Evolutionary conservation across 139 green algal species (phyloP).

Genomic region (Coelastrella sp.): DNA sequence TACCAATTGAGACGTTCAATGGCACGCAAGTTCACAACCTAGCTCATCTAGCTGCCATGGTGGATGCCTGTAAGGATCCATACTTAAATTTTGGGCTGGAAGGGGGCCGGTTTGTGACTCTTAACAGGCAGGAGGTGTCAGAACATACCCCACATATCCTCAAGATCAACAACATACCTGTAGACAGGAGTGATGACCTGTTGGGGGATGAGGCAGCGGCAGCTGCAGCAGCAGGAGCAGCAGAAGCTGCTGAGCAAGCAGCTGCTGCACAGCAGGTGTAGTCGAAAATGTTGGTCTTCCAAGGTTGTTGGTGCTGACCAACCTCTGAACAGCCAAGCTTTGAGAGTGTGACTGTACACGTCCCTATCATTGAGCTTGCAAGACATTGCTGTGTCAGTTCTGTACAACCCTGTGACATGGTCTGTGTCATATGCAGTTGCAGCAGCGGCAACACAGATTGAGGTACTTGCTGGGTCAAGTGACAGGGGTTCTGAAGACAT

Average conservation of each 20-base stretch:
- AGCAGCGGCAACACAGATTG: no score
- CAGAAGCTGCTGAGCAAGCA: not conserved
- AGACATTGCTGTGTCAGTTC: no score
- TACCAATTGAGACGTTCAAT: constrained; percentile 67
- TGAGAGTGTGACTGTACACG: no score
- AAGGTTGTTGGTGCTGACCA: no score
- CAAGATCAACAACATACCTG: constrained; percentile 70
- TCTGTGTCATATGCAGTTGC: no score
- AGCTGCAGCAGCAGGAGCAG: constrained; percentile 20
- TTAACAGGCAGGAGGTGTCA: constrained; percentile 57
- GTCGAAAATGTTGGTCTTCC: not conserved
- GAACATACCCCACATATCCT: constrained; percentile 68
- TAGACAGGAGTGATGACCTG: constrained; percentile 55
- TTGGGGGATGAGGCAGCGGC: constrained; percentile 14
- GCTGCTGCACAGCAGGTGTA: not conserved
- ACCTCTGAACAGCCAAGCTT: no score
- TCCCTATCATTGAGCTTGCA: no score
- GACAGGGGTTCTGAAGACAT: no score
- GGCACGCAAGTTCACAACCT: constrained; percentile 53
- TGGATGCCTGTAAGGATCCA: constrained; percentile 55
- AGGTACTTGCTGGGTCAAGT: no score
- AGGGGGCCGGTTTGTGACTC: constrained; percentile 68
- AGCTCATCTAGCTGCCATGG: constrained; percentile 61
- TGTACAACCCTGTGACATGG: no score
- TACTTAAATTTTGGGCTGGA: constrained; percentile 80